A percentile compares a stretch with the other conserved stretches of the same genome.
These are phyloP conservation scores for Yarrowia sp. DNA, from an alignment of 805 yeast species.

Conservation along the genomic window DNA sequence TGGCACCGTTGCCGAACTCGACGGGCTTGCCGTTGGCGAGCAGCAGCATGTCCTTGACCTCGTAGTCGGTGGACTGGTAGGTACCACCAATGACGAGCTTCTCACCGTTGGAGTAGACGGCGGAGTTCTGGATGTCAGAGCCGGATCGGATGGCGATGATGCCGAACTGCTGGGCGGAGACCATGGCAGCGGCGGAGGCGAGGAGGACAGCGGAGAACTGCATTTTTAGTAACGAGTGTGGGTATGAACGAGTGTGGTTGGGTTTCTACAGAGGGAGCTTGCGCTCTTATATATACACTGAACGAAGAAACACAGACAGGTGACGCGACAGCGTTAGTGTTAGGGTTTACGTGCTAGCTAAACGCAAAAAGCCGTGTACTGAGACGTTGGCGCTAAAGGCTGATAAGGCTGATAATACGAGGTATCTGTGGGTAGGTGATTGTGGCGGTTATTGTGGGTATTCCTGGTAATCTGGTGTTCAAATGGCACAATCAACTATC, in stretches of 20 bases:
- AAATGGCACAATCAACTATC: too few species aligned
- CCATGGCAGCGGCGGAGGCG: slow-evolving; percentile 18
- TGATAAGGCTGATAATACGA: too few species aligned
- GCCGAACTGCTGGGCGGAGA: slow-evolving; percentile 14
- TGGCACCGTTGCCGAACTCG: slow-evolving; percentile 20
- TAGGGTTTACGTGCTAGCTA: too few species aligned
- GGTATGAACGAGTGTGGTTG: not conserved
- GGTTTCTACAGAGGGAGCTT: too few species aligned
- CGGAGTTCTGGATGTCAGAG: slow-evolving; percentile 20
- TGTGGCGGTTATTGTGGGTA: too few species aligned
- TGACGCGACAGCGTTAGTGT: too few species aligned
- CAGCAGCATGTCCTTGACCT: slow-evolving; percentile 23
- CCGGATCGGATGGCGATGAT: slow-evolving; percentile 27
- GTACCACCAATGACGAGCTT: slow-evolving; percentile 19
- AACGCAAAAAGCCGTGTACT: too few species aligned
- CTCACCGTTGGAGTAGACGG: slow-evolving; percentile 16
- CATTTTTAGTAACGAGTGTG: slow-evolving; percentile 4
- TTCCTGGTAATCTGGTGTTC: too few species aligned
- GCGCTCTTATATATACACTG: not conserved
- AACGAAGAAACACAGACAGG: too few species aligned
- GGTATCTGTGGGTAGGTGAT: too few species aligned
- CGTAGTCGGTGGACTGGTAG: slow-evolving; percentile 11
- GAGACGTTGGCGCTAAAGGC: too few species aligned
- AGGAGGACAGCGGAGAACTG: slow-evolving; percentile 17
- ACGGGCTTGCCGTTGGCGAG: slow-evolving; percentile 20